phyloP scores from a whole-genome alignment of 2,329 filamentous ascomycete genomes.

The Aspergillus udagawae region DNA sequence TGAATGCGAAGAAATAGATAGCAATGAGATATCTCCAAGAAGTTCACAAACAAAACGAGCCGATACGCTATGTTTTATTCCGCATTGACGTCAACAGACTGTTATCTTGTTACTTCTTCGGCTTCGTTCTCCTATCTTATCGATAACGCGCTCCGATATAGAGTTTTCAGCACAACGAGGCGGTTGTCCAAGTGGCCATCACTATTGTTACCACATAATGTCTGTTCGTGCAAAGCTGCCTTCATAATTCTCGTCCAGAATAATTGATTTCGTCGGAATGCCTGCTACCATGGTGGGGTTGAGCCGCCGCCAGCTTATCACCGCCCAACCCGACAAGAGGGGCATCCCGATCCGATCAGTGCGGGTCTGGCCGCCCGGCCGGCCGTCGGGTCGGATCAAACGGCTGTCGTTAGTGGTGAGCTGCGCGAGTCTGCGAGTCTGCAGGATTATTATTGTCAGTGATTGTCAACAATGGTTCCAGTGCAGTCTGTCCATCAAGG shows the following conservation, averaged over 20 bases:
- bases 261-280: slow-evolving; percentile 5
- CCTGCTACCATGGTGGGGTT: neutral
- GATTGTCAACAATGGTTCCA: neutral
- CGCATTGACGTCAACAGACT: slow-evolving; percentile 6
- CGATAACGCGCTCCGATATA: neutral
- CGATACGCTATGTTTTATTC: slow-evolving; percentile 5
- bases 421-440: neutral
- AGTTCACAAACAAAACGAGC: neutral
- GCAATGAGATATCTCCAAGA: neutral
- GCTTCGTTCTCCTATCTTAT: neutral
- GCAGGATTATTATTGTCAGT: neutral
- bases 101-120: neutral
- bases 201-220: neutral
- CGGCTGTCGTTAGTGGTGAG: neutral
- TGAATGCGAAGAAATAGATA: neutral
- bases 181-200: neutral
- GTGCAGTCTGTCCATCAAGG: neutral
- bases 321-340: slow-evolving; percentile 13
- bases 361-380: neutral
- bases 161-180: neutral
- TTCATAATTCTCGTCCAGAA: neutral
- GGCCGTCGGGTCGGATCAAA: slow-evolving; percentile 23
- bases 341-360: slow-evolving; percentile 16
- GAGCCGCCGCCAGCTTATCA: slow-evolving; percentile 8
- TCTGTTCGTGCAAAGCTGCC: neutral